Percentiles rank a stretch among this genome's conserved stretches.
phyloP scores from a whole-genome alignment of 2,329 filamentous ascomycete species.

The Curvularia sp. region DNA sequence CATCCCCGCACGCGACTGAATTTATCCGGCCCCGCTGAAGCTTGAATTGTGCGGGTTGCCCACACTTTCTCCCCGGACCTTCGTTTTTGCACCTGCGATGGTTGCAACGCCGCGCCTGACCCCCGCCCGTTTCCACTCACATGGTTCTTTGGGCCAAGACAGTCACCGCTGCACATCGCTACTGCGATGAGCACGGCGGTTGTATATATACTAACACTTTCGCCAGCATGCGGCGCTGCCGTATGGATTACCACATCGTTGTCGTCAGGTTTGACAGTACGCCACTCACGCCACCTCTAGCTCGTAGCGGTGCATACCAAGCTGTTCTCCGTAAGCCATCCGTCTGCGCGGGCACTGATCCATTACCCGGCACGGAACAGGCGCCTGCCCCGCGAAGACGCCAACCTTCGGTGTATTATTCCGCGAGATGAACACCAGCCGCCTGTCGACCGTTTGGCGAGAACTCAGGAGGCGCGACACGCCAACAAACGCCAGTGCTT shows the following conservation, averaged over 20 bases:
- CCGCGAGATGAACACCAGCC: background rate
- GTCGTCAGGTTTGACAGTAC: background rate
- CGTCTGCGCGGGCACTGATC: background rate
- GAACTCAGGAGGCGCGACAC: background rate
- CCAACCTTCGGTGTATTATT: background rate
- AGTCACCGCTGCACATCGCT: background rate
- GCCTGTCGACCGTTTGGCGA: background rate
- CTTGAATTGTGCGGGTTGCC: conserved; percentile 1
- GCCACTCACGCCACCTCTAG: background rate
- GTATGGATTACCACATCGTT: background rate
- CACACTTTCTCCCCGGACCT: conserved; percentile 1
- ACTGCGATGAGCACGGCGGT: background rate
- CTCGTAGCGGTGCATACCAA: background rate
- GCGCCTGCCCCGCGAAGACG: background rate
- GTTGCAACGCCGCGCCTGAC: background rate
- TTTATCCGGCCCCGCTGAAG: conserved; percentile 13
- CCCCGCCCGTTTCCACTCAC: background rate
- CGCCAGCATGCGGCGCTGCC: background rate
- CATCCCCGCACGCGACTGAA: conserved; percentile 10
- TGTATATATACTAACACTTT: background rate
- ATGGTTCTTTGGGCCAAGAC: background rate
- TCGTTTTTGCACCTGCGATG: background rate
- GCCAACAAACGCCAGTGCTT: background rate
- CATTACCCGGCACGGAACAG: conserved; percentile 1
- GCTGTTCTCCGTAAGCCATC: background rate